phyloP scores from a whole-genome alignment of 1,284 basidiomycete genomes.

The Porogramme epimiltina region DNA sequence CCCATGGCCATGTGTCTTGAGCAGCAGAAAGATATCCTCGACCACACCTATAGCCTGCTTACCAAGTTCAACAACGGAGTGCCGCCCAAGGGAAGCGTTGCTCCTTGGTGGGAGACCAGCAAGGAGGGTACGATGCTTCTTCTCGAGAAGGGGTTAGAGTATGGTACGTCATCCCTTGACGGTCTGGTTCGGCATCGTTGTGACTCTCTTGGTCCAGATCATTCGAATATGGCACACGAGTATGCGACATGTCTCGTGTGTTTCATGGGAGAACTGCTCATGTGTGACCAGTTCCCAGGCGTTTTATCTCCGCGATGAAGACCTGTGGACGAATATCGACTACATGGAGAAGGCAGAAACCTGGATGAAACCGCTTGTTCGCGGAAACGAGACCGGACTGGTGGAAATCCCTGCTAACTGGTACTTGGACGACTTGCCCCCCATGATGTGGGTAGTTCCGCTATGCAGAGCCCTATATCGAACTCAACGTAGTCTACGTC shows the following conservation, averaged over 20 bases:
- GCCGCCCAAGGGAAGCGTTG: conserved; percentile 67
- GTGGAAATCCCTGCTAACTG: conserved; percentile 79
- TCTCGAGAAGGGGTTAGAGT: conserved; percentile 75
- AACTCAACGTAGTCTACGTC: background rate
- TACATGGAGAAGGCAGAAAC: conserved; percentile 58
- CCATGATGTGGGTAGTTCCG: conserved; percentile 55
- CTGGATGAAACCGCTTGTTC: conserved; percentile 78
- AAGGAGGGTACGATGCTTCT: conserved; percentile 70
- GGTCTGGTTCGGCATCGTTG: background rate
- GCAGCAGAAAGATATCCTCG: conserved; percentile 75
- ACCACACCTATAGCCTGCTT: conserved; percentile 66
- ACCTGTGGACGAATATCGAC: conserved; percentile 77
- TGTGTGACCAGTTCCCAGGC: conserved; percentile 55
- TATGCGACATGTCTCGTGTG: conserved; percentile 29
- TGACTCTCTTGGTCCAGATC: conserved; percentile 41
- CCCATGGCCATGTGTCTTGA: conserved; percentile 61
- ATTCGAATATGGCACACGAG: conserved; percentile 70
- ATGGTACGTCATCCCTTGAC: conserved; percentile 48
- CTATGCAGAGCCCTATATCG: background rate
- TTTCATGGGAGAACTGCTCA: background rate
- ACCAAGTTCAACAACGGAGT: conserved; percentile 72
- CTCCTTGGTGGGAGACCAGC: conserved; percentile 82
- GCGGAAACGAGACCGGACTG: conserved; percentile 66
- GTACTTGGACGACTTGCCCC: conserved; percentile 72
- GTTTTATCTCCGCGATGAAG: conserved; percentile 72